These are phyloP conservation scores for Gastrodia elata DNA, from an alignment of 106 monocot species.

Conservation along the genomic window DNA sequence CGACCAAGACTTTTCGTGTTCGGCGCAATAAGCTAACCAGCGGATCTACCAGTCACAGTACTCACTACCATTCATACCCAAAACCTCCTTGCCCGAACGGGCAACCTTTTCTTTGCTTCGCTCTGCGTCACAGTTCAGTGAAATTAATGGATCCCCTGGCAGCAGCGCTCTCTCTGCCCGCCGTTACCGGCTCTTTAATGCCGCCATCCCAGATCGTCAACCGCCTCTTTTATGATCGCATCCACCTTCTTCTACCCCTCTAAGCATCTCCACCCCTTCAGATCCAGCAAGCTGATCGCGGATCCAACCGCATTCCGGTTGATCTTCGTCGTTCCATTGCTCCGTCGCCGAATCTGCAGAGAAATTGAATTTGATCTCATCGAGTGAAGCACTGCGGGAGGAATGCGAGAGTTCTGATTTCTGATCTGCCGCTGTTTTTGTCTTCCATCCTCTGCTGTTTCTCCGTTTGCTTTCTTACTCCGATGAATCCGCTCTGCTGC, in stretches of 20 bases:
- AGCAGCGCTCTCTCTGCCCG: neutral
- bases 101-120: neutral
- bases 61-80: conserved; percentile 5
- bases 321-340: neutral
- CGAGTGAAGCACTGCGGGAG: neutral
- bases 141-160: conserved; percentile 30
- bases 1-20: neutral
- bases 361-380: neutral
- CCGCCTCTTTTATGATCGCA: neutral
- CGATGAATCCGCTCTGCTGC: conserved; percentile 80
- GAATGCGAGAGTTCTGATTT: neutral
- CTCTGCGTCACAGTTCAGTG: conserved; percentile 24
- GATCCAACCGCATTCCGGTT: neutral
- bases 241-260: neutral
- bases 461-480: no score
- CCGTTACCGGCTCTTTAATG: neutral
- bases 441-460: neutral
- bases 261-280: no score
- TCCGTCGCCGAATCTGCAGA: neutral
- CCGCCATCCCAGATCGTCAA: neutral
- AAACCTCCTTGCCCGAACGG: neutral
- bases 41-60: neutral
- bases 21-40: neutral
- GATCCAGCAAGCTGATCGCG: neutral
- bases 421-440: neutral